Base-by-base conservation (phyloP, 768 basidiomycete species). In the Rhodotorula taiwanensis region DNA sequence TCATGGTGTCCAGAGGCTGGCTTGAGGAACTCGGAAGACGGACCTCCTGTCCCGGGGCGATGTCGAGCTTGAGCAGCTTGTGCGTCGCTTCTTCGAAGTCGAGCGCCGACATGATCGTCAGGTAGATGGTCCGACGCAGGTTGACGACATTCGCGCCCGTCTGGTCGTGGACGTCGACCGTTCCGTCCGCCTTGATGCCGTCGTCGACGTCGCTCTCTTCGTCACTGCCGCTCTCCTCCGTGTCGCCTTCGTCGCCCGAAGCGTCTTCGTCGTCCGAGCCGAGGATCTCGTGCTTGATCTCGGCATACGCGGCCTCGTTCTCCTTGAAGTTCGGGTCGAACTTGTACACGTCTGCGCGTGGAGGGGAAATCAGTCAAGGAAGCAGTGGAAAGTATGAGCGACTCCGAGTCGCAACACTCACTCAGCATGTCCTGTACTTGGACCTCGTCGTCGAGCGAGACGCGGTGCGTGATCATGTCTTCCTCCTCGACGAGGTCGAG, bases 91-190 rank as follows among this genome's bases (percentile, higher is more conserved):
- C 95, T 76, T 99, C 95, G 74, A 74, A 72, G 59, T 74, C 72
- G 51, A 74, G 67, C 20, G 58, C 49, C 6, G 58, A 76, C 94
- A 98, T 98, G 79, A 98, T 94, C 0, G 95, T 95, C 67, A 99
- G 78, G 75, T 99, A 99, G 75, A 99, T 98, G 28, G 84, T 82
- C 72, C 92, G 83, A 53, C 95, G 86, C 53, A 99, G 78, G 76
- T 98, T 98, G 75, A 97, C 91, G 58, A 98, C 79, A 74, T 95
- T 95, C 21, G 92, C 95, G 75, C 88, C 91, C 0, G 95, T 98
- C 69, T 84, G 84, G 75, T 99, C 95, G 73, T 93, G 85, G 53
- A 99, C 98, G 34, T 86, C 92, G 76, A 88, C 83, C 73, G 87
- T 91, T 5, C 86, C 85, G 65, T 84, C 86, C 0, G 82, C 87